Conservation (phyloP, 352 stramenopile genomes). For the Pythium dissotocum region DNA sequence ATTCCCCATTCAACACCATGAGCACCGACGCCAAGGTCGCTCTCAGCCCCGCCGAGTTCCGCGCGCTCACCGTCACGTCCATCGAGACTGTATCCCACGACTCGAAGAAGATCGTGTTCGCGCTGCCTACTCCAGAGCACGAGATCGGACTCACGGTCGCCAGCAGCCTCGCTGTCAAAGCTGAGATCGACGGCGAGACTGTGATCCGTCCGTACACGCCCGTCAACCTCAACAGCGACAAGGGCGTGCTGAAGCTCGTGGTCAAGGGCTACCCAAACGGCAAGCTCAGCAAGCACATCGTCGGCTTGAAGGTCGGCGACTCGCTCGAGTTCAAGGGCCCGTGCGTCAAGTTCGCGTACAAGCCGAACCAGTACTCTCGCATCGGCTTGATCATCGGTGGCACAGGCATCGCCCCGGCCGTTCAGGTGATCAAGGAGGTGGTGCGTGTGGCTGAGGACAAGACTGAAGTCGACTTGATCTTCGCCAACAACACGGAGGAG, state of each 20-base stretch:
- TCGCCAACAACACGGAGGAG: conserved; percentile 74
- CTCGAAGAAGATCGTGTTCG: conserved; percentile 61
- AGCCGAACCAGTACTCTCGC: conserved; percentile 78
- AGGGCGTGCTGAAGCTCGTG: conserved; percentile 74
- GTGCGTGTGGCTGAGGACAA: conserved; percentile 75
- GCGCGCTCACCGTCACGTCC: conserved; percentile 59
- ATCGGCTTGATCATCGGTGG: conserved; percentile 80
- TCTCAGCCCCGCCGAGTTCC: conserved; percentile 59
- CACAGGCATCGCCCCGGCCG: conserved; percentile 78
- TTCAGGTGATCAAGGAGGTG: conserved; percentile 79
- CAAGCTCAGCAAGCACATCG: conserved; percentile 84
- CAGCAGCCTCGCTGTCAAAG: conserved; percentile 64
- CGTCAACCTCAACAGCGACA: conserved; percentile 73
- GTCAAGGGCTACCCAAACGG: conserved; percentile 87
- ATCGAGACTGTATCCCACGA: conserved; percentile 64
- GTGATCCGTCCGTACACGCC: conserved; percentile 87
- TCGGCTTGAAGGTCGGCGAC: conserved; percentile 72
- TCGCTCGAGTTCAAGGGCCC: conserved; percentile 86
- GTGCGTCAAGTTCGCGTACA: conserved; percentile 85
- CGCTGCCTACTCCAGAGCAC: conserved; percentile 55
- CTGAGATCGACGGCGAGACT: conserved; percentile 53
- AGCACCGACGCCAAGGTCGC: conserved; percentile 27
- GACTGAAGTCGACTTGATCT: conserved; percentile 79
- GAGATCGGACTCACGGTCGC: conserved; percentile 65
- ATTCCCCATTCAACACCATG: conserved; percentile 6